Percentiles rank a stretch among this genome's conserved stretches.
These are phyloP conservation scores for Xylariaceae sp. DNA, from an alignment of 2,329 filamentous ascomycete genomes.

Conservation along the genomic window DNA sequence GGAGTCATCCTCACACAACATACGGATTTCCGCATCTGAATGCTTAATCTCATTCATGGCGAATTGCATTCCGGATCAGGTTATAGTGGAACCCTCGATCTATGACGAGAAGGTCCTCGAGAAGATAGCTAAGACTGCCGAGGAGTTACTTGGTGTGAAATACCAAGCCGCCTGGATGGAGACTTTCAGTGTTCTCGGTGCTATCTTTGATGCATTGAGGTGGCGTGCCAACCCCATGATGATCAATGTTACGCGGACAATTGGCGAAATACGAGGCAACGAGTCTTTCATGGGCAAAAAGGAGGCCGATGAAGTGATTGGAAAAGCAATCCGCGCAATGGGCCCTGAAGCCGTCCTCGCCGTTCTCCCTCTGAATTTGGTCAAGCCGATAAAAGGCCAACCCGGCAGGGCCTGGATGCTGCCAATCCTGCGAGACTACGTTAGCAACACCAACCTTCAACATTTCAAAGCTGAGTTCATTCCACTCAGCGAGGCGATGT, in stretches of 20 bases:
- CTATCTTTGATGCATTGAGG: conserved; percentile 82
- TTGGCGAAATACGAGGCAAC: conserved; percentile 86
- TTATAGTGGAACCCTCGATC: conserved; percentile 84
- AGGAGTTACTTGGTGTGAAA: conserved; percentile 80
- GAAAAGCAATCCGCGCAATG: conserved; percentile 85
- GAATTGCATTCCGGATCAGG: conserved; percentile 82
- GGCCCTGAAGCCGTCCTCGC: conserved; percentile 82
- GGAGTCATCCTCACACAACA: conserved; percentile 86
- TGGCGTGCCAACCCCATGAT: conserved; percentile 85
- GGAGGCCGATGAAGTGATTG: conserved; percentile 88
- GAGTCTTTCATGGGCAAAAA: conserved; percentile 92
- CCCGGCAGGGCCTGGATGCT: conserved; percentile 93
- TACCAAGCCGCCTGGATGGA: conserved; percentile 95
- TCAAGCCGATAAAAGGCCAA: conserved; percentile 74
- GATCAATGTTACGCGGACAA: conserved; percentile 70
- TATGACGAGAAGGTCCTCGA: conserved; percentile 90
- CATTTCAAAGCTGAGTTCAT: conserved; percentile 89
- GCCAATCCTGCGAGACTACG: conserved; percentile 84
- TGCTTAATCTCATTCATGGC: conserved; percentile 91
- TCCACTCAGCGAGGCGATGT: conserved; percentile 86
- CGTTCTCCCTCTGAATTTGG: conserved; percentile 83
- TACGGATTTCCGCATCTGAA: conserved; percentile 91
- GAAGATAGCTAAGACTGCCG: conserved; percentile 74
- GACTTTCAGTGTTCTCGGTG: conserved; percentile 84
- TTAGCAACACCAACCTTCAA: conserved; percentile 81